These are phyloP conservation scores for Phytophthora litchii DNA, from an alignment of 352 stramenopile genomes.

Conservation along the genomic window DNA sequence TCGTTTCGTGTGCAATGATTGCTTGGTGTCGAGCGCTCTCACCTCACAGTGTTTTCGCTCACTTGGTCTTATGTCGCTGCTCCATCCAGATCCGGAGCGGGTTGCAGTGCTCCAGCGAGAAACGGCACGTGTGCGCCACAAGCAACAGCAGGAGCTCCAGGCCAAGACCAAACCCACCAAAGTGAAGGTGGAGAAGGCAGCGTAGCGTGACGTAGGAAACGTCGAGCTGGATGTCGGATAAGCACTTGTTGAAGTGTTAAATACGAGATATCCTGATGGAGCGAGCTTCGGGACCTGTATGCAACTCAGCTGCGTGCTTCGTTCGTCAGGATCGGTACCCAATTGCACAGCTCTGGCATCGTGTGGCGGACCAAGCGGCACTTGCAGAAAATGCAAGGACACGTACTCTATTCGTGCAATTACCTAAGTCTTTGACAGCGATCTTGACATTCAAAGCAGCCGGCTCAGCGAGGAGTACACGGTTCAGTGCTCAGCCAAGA, in stretches of 20 bases:
- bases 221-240: not conserved
- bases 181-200: slow-evolving; percentile 38
- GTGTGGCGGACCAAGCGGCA: slow-evolving; percentile 5
- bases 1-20: slow-evolving; percentile 12
- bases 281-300: no score
- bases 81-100: slow-evolving; percentile 48
- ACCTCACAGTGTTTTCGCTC: slow-evolving; percentile 1
- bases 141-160: slow-evolving; percentile 57
- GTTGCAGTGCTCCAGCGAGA: slow-evolving; percentile 62
- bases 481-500: slow-evolving; percentile 1
- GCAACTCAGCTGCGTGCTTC: slow-evolving; percentile 1
- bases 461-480: not conserved
- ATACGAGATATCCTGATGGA: no score
- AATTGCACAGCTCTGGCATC: no score
- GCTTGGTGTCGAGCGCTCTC: no score
- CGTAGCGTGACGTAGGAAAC: slow-evolving; percentile 30
- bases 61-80: no score
- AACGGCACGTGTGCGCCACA: slow-evolving; percentile 56
- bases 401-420: slow-evolving; percentile 22
- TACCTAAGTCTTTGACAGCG: not conserved
- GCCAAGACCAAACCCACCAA: slow-evolving; percentile 16
- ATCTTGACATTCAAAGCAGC: not conserved
- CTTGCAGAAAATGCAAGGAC: slow-evolving; percentile 9
- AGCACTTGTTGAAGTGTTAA: slow-evolving; percentile 10
- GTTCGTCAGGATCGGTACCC: slow-evolving; percentile 16